phyloP scores from a whole-genome alignment of 805 yeast genomes.

The Wickerhamomyces bisporus region DNA sequence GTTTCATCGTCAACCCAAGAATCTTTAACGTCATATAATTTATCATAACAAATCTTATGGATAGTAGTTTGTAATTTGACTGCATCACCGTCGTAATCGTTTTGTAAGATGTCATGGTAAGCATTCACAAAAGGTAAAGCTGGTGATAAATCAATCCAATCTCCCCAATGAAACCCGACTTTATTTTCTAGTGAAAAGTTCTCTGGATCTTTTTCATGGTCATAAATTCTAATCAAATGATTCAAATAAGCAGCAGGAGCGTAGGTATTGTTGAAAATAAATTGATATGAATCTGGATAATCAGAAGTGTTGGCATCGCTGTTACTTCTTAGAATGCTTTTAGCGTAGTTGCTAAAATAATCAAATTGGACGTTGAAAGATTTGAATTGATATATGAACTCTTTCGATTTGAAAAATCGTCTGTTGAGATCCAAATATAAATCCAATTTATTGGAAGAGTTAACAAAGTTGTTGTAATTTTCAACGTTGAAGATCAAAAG shows the following conservation, averaged over 20 bases:
- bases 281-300: slow-evolving; percentile 5
- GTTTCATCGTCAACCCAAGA: slow-evolving; percentile 22
- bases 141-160: slow-evolving; percentile 25
- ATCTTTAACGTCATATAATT: slow-evolving; percentile 17
- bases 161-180: slow-evolving; percentile 28
- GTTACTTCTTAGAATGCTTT: neutral
- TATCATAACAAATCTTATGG: slow-evolving; percentile 17
- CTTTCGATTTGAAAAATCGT: slow-evolving; percentile 16
- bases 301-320: neutral
- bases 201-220: slow-evolving; percentile 14
- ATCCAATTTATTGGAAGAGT: slow-evolving; percentile 14
- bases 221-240: slow-evolving; percentile 8
- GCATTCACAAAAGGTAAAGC: slow-evolving; percentile 24
- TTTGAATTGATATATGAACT: slow-evolving; percentile 17
- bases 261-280: slow-evolving; percentile 13
- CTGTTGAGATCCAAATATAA: slow-evolving; percentile 15
- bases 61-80: slow-evolving; percentile 3
- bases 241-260: slow-evolving; percentile 15
- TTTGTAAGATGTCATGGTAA: slow-evolving; percentile 12
- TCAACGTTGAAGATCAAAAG: slow-evolving; percentile 15
- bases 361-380: slow-evolving; percentile 4
- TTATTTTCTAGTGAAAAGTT: slow-evolving; percentile 7
- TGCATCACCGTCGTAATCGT: slow-evolving; percentile 4
- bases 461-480: slow-evolving; percentile 18
- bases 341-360: slow-evolving; percentile 3